These are phyloP conservation scores for Coniochaeta sp. DNA, from an alignment of 2,329 filamentous ascomycete genomes.

Conservation along the genomic window DNA sequence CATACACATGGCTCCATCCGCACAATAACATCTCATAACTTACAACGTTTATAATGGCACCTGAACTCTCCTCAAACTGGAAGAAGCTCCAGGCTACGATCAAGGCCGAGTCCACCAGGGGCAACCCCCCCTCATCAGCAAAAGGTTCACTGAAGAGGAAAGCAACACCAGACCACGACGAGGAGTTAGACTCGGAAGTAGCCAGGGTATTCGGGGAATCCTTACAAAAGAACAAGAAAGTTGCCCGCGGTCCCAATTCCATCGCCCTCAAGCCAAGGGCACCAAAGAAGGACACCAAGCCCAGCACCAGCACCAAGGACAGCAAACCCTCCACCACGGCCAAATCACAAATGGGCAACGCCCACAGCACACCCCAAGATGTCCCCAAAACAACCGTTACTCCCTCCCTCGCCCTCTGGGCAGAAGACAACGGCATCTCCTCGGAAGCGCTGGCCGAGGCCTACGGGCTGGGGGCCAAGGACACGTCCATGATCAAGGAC, in stretches of 20 bases:
- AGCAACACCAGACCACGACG: neutral
- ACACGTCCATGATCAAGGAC: slow-evolving; percentile 40
- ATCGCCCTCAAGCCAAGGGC: slow-evolving; percentile 13
- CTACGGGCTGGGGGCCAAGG: slow-evolving; percentile 48
- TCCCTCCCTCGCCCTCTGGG: slow-evolving; percentile 52
- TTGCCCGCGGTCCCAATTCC: neutral
- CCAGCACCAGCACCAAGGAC: slow-evolving; percentile 6
- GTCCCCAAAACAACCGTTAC: slow-evolving; percentile 31
- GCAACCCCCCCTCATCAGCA: neutral
- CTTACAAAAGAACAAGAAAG: neutral
- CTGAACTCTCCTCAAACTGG: slow-evolving; percentile 63
- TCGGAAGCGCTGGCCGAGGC: slow-evolving; percentile 53
- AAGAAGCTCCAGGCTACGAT: slow-evolving; percentile 65
- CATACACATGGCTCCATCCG: neutral
- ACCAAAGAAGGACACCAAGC: neutral
- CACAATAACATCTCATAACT: neutral
- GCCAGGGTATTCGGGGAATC: neutral
- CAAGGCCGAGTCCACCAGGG: slow-evolving; percentile 34
- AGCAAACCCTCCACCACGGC: slow-evolving; percentile 8
- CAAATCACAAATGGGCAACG: slow-evolving; percentile 48
- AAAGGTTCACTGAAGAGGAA: slow-evolving; percentile 1
- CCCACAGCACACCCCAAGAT: slow-evolving; percentile 38
- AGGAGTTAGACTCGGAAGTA: neutral
- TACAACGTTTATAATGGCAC: slow-evolving; percentile 26
- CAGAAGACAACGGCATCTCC: slow-evolving; percentile 54